These are phyloP conservation scores for Bertia moriformis DNA, from an alignment of 2,329 filamentous ascomycete species.

Conservation along the genomic window DNA sequence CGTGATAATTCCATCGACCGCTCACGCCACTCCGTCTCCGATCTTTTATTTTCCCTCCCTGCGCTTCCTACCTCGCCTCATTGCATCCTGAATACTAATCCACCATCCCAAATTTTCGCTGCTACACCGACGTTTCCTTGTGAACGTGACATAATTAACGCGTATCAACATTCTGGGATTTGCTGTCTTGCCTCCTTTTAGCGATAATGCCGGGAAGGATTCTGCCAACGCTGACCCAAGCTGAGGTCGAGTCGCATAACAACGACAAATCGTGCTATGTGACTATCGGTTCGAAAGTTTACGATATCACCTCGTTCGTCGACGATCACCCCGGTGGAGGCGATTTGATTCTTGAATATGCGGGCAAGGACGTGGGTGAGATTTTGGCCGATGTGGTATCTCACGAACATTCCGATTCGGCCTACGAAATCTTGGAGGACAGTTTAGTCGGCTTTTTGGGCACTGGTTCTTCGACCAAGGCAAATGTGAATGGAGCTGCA, in stretches of 20 bases:
- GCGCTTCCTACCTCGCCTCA: background rate
- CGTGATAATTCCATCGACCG: too few relatives aligned
- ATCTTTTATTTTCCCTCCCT: background rate
- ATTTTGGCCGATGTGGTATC: conserved; percentile 74
- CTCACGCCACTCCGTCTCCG: background rate
- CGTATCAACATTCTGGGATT: too few relatives aligned
- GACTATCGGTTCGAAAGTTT: conserved; percentile 76
- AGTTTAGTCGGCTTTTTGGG: conserved; percentile 69
- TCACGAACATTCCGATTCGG: conserved; percentile 75
- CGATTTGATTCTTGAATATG: conserved; percentile 79
- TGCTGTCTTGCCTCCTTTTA: too few relatives aligned
- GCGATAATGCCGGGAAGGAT: conserved; percentile 61
- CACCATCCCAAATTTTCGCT: too few relatives aligned
- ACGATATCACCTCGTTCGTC: conserved; percentile 85
- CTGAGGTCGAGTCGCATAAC: conserved; percentile 63
- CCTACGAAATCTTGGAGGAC: conserved; percentile 91
- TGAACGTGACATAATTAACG: too few relatives aligned
- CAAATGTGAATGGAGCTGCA: conserved; percentile 10
- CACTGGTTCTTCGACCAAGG: conserved; percentile 33
- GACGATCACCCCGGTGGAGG: conserved; percentile 81
- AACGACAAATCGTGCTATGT: conserved; percentile 87
- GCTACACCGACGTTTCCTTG: too few relatives aligned
- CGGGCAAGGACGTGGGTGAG: conserved; percentile 67
- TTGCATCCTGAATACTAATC: background rate
- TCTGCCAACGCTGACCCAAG: conserved; percentile 67